Conservation (phyloP, 768 basidiomycete species). For the Lentinula sp. region DNA sequence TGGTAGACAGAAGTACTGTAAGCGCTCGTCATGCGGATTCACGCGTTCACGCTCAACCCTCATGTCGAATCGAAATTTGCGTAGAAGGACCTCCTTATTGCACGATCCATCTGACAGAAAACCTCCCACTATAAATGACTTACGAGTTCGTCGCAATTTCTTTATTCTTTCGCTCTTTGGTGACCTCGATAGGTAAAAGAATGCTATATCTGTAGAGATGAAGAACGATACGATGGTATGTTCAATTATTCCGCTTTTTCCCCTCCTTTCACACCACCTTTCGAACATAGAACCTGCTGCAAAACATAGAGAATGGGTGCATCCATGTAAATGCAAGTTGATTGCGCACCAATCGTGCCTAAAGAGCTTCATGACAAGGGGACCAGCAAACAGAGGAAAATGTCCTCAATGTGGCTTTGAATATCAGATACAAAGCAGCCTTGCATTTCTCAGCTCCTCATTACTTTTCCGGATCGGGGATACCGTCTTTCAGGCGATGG, state of each 20-base stretch:
- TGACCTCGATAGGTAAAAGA: background rate
- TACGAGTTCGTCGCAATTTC: conserved; percentile 2
- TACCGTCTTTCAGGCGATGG: background rate
- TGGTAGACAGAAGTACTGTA: background rate
- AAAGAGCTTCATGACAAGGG: background rate
- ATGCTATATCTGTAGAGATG: conserved; percentile 6
- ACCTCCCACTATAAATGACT: conserved; percentile 2
- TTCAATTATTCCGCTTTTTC: background rate
- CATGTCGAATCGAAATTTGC: background rate
- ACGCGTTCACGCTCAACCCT: background rate
- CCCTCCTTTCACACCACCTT: background rate
- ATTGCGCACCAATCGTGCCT: conserved; percentile 9
- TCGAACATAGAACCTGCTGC: background rate
- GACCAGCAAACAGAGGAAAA: background rate
- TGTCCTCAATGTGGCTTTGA: conserved; percentile 5
- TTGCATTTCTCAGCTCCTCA: background rate
- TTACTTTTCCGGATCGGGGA: conserved; percentile 1
- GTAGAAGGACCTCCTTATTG: background rate
- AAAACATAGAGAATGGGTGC: conserved; percentile 5
- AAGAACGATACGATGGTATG: conserved; percentile 4
- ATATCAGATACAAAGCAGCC: conserved; percentile 1
- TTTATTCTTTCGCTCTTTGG: background rate
- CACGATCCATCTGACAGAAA: background rate
- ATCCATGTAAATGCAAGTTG: conserved; percentile 10
- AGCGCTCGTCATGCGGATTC: background rate